Percentiles rank a stretch among this genome's conserved stretches.
phyloP scores from a whole-genome alignment of 106 monocot species.

The Alisma plantagoaquatica region DNA sequence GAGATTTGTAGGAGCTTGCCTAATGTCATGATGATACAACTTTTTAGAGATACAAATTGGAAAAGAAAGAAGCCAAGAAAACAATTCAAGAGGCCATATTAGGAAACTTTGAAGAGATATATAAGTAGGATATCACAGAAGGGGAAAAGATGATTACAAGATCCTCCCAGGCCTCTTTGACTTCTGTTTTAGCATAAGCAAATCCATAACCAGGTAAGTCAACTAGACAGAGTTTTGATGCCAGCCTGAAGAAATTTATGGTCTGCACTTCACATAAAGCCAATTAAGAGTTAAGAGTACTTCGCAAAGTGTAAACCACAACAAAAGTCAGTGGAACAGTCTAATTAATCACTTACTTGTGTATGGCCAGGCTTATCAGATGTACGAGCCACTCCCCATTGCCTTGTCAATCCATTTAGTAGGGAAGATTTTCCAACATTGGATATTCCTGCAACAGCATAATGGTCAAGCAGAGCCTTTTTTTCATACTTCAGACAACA shows the following conservation, averaged over 20 bases:
- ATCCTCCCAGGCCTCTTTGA: conserved; percentile 95
- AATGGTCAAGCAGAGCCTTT: too few species aligned
- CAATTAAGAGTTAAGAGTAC: conserved; percentile 9
- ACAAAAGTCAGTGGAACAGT: background rate
- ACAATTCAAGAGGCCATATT: background rate
- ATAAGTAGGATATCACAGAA: too few species aligned
- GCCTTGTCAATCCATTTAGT: conserved; percentile 93
- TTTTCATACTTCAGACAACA: too few species aligned
- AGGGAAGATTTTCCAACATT: conserved; percentile 98
- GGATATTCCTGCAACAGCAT: conserved; percentile 75
- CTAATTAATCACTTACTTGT: conserved; percentile 37
- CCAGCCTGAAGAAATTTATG: conserved; percentile 92
- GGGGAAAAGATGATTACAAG: conserved; percentile 73
- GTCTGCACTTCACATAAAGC: conserved; percentile 39
- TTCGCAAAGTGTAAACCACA: background rate
- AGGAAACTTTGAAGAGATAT: too few species aligned
- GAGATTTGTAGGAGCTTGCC: too few species aligned
- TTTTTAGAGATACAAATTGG: too few species aligned
- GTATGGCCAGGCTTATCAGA: conserved; percentile 97
- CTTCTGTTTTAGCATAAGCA: conserved; percentile 98
- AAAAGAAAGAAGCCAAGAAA: too few species aligned
- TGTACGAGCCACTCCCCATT: conserved; percentile 92
- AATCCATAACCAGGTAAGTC: conserved; percentile 99
- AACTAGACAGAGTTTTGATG: conserved; percentile 80
- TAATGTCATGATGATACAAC: too few species aligned